Base-by-base conservation (phyloP, 1,284 basidiomycete species). In the Ustilago curta region DNA sequence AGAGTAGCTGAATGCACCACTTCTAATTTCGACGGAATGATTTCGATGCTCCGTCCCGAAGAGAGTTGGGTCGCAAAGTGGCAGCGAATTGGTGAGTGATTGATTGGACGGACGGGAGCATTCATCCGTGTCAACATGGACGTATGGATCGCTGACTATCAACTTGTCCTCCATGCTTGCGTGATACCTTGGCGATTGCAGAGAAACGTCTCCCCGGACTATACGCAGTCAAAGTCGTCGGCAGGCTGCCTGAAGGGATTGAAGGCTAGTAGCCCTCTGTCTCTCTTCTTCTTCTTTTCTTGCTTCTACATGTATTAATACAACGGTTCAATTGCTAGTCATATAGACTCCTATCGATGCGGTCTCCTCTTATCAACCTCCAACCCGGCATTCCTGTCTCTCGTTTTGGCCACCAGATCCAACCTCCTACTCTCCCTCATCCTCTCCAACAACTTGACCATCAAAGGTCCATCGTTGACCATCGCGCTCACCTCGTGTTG, bases 1-100 rank as follows among this genome's bases (percentile, higher is more conserved):
- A 89, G 93, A 37, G 93, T 98, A 32, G 87, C 89, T 12, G 88
- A 90, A 62, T 97, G 94, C 86, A 99, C 96, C 9, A 96, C 94
- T n/a, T 91, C 92, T 1, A 91, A 93, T 75, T 99, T 93, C 81
- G 96, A 98, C 81, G 97, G 97, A 19, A 89, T 94, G 53, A 93
- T 98, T 78, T 91, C 94, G 5, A 90, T 95, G 73, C 90, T 95
- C 59, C 90, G 94, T 79, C 93, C 95, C 1, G 91, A 94, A 78
- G 89, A 90, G 68, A 95, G 93, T 86, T 99, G 96, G 96, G 95
- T 98, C 11, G 93, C 93, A 8, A 78, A 78, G 56, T 83, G 77
- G 80, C 77, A 79, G 42, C 67, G 75, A 0, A 72, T 83, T 21
- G 70, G 76, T 82, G 62, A 61, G 74, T 76, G 18, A 3, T 6